These are phyloP conservation scores for Globisporangium nagaii DNA, from an alignment of 352 stramenopile genomes.

Conservation along the genomic window DNA sequence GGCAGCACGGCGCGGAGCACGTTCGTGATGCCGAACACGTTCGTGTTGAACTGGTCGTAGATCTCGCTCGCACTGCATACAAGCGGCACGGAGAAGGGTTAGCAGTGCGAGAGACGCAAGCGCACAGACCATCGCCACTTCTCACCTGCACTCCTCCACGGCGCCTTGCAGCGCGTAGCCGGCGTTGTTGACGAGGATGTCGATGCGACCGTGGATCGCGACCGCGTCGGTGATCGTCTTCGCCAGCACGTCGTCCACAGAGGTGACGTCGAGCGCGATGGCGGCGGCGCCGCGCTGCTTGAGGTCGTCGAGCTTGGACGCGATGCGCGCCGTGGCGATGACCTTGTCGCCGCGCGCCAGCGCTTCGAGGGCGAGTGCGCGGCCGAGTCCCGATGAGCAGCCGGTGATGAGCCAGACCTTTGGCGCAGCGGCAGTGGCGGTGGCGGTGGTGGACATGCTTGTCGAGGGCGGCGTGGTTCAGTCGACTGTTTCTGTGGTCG, in stretches of 20 bases:
- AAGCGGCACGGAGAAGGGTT: background rate
- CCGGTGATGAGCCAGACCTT: conserved; percentile 56
- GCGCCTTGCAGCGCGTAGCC: conserved; percentile 35
- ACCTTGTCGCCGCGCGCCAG: conserved; percentile 40
- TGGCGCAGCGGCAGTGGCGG: background rate
- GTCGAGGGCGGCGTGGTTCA: too few relatives aligned
- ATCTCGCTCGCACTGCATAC: conserved; percentile 13
- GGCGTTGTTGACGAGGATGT: conserved; percentile 52
- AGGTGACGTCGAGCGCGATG: conserved; percentile 39
- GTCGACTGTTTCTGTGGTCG: background rate
- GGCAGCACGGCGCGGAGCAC: conserved; percentile 22
- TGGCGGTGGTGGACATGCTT: background rate
- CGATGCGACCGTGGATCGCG: conserved; percentile 34
- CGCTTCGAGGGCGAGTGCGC: conserved; percentile 32
- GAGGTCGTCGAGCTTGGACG: conserved; percentile 28
- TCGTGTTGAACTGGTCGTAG: conserved; percentile 23
- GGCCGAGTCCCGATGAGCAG: conserved; percentile 43
- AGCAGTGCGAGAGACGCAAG: background rate
- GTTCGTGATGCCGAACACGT: conserved; percentile 22
- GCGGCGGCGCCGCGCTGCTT: conserved; percentile 17
- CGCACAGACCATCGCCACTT: too few relatives aligned
- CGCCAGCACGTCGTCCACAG: conserved; percentile 21
- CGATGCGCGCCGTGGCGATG: conserved; percentile 38
- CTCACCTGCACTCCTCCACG: conserved; percentile 34
- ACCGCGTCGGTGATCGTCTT: conserved; percentile 25